Conservation (phyloP, 2,329 filamentous ascomycete genomes). For the Aspergillus luchuensis region DNA sequence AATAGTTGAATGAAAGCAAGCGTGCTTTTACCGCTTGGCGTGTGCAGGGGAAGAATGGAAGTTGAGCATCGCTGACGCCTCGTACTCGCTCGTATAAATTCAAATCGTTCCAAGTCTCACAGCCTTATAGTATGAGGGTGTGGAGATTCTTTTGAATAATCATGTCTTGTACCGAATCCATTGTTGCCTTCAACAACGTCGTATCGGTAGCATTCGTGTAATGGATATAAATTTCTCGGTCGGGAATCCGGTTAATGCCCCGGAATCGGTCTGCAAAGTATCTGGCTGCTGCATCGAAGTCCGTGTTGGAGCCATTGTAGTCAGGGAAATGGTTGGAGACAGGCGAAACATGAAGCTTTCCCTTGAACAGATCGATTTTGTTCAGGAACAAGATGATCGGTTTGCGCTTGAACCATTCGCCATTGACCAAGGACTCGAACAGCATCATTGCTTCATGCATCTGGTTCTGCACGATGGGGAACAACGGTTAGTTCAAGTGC, state of each 20-base stretch:
- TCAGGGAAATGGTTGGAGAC: slow-evolving; percentile 77
- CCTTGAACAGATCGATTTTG: slow-evolving; percentile 83
- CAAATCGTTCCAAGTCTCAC: slow-evolving; percentile 7
- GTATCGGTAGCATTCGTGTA: slow-evolving; percentile 65
- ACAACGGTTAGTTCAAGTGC: slow-evolving; percentile 17
- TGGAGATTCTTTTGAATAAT: slow-evolving; percentile 82
- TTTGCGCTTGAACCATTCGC: slow-evolving; percentile 81
- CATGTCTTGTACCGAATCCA: slow-evolving; percentile 85
- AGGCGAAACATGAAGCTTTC: slow-evolving; percentile 70
- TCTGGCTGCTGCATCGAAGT: slow-evolving; percentile 73
- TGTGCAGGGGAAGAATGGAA: slow-evolving; percentile 17
- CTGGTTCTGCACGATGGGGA: slow-evolving; percentile 67
- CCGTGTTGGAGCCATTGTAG: slow-evolving; percentile 70
- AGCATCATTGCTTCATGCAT: slow-evolving; percentile 89
- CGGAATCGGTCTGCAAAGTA: slow-evolving; percentile 83
- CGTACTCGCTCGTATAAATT: slow-evolving; percentile 23
- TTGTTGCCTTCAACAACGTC: slow-evolving; percentile 80
- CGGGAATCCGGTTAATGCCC: slow-evolving; percentile 67
- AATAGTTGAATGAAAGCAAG: not conserved
- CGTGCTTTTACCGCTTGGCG: slow-evolving; percentile 24
- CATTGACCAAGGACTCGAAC: slow-evolving; percentile 83
- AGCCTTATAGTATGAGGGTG: slow-evolving; percentile 67
- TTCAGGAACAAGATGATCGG: slow-evolving; percentile 83
- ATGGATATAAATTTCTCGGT: slow-evolving; percentile 61
- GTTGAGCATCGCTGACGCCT: slow-evolving; percentile 22